phyloP scores from a whole-genome alignment of 495 filamentous ascomycete species.

The Annulohypoxylon bovei region DNA sequence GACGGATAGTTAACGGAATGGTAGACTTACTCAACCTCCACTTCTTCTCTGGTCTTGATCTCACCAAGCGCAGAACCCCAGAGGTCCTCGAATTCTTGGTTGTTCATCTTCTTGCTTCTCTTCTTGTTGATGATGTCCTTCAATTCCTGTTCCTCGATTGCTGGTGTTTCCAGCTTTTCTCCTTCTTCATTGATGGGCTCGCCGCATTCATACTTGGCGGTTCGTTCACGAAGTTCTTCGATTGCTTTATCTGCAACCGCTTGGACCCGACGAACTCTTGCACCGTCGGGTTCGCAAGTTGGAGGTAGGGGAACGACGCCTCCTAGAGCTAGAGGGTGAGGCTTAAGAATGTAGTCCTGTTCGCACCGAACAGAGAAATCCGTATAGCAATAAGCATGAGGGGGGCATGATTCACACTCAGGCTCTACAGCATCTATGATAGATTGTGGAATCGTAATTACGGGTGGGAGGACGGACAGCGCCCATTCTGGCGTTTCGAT shows the following conservation, averaged over 20 bases:
- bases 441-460: conserved; percentile 68
- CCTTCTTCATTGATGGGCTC: conserved; percentile 72
- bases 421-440: conserved; percentile 73
- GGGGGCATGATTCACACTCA: conserved; percentile 89
- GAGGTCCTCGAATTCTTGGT: conserved; percentile 90
- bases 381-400: conserved; percentile 87
- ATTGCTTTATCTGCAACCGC: conserved; percentile 88
- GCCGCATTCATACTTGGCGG: conserved; percentile 91
- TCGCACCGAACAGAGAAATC: conserved; percentile 83
- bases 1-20: not conserved
- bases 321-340: conserved; percentile 83
- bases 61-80: conserved; percentile 90
- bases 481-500: conserved; percentile 59
- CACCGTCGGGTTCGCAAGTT: conserved; percentile 94
- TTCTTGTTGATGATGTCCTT: conserved; percentile 78
- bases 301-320: conserved; percentile 87
- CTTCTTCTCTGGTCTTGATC: conserved; percentile 81
- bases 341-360: conserved; percentile 82
- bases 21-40: conserved; percentile 80
- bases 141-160: conserved; percentile 78
- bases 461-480: conserved; percentile 41
- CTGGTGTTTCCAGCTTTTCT: conserved; percentile 64
- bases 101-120: conserved; percentile 78
- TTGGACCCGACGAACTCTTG: conserved; percentile 87
- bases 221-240: conserved; percentile 84